Percentiles rank a stretch among this genome's conserved stretches.
Evolutionary conservation across 2,329 filamentous ascomycete genomes (phyloP).

Genomic region (Phaeoacremonium minimum): DNA sequence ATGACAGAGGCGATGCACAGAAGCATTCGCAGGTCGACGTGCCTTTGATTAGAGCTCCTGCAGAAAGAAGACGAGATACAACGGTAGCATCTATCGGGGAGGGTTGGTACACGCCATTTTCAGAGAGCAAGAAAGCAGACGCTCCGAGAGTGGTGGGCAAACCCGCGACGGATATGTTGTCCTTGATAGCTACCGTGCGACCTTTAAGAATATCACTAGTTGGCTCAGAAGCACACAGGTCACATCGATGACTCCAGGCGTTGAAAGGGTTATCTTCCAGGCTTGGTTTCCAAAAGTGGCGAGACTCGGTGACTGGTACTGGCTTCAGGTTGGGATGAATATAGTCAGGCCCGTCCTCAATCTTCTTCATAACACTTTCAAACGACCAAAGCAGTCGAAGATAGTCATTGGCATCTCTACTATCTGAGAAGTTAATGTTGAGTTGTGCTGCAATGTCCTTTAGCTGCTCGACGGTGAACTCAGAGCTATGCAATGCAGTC

Average conservation of each 20-base stretch:
- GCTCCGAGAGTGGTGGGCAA: constrained; percentile 18
- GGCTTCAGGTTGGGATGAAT: constrained; percentile 16
- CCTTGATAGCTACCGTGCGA: constrained; percentile 16
- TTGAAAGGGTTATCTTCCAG: constrained; percentile 22
- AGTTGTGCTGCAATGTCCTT: constrained; percentile 14
- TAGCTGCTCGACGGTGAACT: too few species aligned
- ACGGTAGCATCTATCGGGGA: constrained; percentile 15
- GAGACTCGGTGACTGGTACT: constrained; percentile 3
- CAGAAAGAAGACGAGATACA: constrained; percentile 17
- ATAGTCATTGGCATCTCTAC: constrained; percentile 20
- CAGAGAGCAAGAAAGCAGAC: constrained; percentile 4
- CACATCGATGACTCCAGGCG: constrained; percentile 26
- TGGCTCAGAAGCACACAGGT: constrained; percentile 12
- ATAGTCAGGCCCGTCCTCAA: constrained; percentile 20
- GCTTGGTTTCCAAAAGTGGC: constrained; percentile 15
- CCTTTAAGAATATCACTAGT: constrained; percentile 2
- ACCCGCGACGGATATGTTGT: constrained; percentile 22
- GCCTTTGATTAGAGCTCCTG: constrained; percentile 18
- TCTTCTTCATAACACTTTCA: constrained; percentile 17
- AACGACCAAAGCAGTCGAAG: constrained; percentile 17
- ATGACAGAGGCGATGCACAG: constrained; percentile 21
- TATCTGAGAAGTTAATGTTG: constrained; percentile 9
- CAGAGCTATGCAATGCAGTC: too few species aligned
- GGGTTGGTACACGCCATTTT: constrained; percentile 10
- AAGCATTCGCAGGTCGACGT: constrained; percentile 22